A percentile compares a stretch with the other conserved stretches of the same genome.
phyloP scores from a whole-genome alignment of 2,329 filamentous ascomycete genomes.

The Ceratocystis eucalypticola region DNA sequence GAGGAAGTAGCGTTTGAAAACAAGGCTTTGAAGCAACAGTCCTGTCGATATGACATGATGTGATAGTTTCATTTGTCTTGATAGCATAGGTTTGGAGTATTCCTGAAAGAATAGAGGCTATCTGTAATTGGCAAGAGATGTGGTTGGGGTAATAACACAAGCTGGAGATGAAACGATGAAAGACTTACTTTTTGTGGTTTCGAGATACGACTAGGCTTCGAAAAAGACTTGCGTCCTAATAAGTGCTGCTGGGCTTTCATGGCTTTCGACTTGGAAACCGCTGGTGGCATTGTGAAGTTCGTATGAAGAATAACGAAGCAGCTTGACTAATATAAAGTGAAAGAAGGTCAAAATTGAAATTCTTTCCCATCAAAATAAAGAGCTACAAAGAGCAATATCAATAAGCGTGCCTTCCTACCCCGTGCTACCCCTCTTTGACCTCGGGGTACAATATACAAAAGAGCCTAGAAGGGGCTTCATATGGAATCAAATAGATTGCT shows the following conservation, averaged over 20 bases:
- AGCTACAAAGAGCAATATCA: not conserved
- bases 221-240: not conserved
- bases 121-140: not conserved
- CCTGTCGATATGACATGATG: not conserved
- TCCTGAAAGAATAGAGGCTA: not conserved
- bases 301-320: not conserved
- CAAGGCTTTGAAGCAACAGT: not conserved
- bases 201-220: not conserved
- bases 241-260: not conserved
- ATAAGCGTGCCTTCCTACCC: not conserved
- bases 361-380: not conserved
- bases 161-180: not conserved
- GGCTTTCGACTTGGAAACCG: not conserved
- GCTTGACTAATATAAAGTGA: not conserved
- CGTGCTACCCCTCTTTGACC: conserved; percentile 1
- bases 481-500: conserved; percentile 1
- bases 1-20: not conserved
- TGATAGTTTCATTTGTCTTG: not conserved
- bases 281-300: not conserved
- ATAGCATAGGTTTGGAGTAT: not conserved
- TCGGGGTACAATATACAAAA: not conserved
- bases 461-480: not conserved
- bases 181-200: not conserved
- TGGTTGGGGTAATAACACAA: not conserved
- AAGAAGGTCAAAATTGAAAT: not conserved